These are phyloP conservation scores for Physcia stellaris DNA, from an alignment of 495 filamentous ascomycete species.

Conservation along the genomic window DNA sequence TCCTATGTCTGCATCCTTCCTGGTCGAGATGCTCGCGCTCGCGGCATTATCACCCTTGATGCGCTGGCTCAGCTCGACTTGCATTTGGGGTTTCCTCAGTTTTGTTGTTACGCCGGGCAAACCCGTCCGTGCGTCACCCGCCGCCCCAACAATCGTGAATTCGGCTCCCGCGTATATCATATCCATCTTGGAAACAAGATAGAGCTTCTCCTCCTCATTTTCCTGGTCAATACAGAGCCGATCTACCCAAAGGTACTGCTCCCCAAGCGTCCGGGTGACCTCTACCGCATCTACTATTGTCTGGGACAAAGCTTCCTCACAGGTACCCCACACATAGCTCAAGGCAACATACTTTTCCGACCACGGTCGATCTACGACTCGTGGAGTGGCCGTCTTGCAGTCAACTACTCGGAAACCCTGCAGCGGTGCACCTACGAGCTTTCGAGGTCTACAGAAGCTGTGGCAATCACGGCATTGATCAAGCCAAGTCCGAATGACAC, in stretches of 20 bases:
- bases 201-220: conserved; percentile 8
- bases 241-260: conserved; percentile 14
- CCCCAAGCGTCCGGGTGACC: conserved; percentile 6
- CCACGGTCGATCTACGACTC: neutral
- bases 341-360: conserved; percentile 6
- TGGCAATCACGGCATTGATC: neutral
- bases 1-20: neutral
- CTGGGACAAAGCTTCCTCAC: neutral
- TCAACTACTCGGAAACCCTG: neutral
- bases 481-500: neutral
- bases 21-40: neutral
- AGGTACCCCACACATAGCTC: conserved; percentile 8
- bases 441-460: neutral
- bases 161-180: conserved; percentile 16
- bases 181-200: conserved; percentile 14
- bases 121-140: conserved; percentile 14
- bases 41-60: neutral
- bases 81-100: neutral
- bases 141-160: conserved; percentile 16
- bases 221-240: conserved; percentile 13
- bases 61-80: neutral
- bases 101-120: conserved; percentile 14
- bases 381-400: neutral
- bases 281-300: conserved; percentile 13
- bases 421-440: neutral